A percentile compares a stretch with the other conserved stretches of the same genome.
Evolutionary conservation across 1,284 basidiomycete genomes (phyloP).

Genomic region (Trametes versicolor): DNA sequence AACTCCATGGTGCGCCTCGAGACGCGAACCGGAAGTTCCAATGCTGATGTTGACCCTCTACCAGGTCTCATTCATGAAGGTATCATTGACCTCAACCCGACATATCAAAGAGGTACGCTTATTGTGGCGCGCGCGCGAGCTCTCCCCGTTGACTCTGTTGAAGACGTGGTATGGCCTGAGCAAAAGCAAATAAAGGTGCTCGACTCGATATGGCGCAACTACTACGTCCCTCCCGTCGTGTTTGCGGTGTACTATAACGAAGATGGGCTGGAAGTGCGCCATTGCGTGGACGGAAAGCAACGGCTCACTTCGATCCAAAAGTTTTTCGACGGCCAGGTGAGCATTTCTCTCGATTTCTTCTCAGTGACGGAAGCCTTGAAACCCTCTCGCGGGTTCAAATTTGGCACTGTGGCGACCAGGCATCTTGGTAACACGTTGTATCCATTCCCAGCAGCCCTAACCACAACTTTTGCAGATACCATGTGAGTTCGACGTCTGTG

Average conservation of each 20-base stretch:
- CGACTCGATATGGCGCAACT: conserved; percentile 79
- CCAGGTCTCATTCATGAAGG: conserved; percentile 71
- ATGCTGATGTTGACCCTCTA: neutral
- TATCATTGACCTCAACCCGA: conserved; percentile 68
- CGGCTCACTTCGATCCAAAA: conserved; percentile 76
- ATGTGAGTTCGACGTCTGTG: conserved; percentile 40
- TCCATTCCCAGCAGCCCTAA: neutral
- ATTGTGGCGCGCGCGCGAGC: neutral
- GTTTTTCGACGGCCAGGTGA: conserved; percentile 75
- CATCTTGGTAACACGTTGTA: neutral
- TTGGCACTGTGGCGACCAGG: neutral
- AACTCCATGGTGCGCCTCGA: conserved; percentile 61
- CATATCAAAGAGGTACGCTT: conserved; percentile 70
- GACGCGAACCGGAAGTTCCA: neutral
- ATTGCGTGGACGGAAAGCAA: conserved; percentile 84
- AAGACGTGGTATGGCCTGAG: conserved; percentile 79
- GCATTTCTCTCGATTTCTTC: conserved; percentile 32
- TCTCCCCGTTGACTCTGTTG: conserved; percentile 7
- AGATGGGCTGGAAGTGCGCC: conserved; percentile 60
- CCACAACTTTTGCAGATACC: conserved; percentile 44
- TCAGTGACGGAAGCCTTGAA: neutral
- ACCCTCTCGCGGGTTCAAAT: neutral
- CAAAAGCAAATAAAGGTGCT: conserved; percentile 76
- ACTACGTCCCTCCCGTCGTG: conserved; percentile 78
- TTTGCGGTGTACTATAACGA: conserved; percentile 66